These are phyloP conservation scores for Corylus avellana DNA, from an alignment of 306 rosid genomes.

Conservation along the genomic window DNA sequence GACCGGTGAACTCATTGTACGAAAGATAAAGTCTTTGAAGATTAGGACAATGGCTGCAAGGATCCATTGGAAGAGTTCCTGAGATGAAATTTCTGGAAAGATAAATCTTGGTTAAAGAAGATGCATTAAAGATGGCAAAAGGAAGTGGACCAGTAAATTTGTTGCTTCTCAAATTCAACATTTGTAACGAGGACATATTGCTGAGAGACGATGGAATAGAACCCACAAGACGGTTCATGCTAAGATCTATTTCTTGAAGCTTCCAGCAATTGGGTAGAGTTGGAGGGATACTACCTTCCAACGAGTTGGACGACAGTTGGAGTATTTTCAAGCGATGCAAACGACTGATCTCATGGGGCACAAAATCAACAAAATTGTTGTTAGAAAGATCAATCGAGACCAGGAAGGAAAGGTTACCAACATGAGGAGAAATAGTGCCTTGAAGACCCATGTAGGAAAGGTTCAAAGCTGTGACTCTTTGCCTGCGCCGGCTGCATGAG, in stretches of 20 bases:
- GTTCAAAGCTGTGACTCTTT: background rate
- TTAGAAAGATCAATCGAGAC: background rate
- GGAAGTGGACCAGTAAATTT: background rate
- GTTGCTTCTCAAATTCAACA: background rate
- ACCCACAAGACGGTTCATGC: background rate
- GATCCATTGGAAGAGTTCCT: conserved; percentile 3
- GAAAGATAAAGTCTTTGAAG: background rate
- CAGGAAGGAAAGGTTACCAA: conserved; percentile 3
- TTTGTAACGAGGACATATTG: background rate
- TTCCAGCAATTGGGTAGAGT: background rate
- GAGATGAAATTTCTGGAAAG: background rate
- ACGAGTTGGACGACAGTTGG: accelerated
- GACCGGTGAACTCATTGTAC: background rate
- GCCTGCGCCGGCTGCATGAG: background rate
- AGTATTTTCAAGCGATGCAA: background rate
- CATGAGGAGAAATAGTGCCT: background rate
- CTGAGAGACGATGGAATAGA: background rate
- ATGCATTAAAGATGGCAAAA: background rate
- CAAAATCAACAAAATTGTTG: background rate
- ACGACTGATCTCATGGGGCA: background rate
- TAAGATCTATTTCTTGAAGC: background rate
- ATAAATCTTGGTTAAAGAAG: background rate
- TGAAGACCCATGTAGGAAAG: background rate
- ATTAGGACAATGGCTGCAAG: background rate
- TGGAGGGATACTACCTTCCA: background rate